Evolutionary conservation across 176 grass and related monocot genomes (phyloP).

Genomic region (Oryza longistaminata): DNA sequence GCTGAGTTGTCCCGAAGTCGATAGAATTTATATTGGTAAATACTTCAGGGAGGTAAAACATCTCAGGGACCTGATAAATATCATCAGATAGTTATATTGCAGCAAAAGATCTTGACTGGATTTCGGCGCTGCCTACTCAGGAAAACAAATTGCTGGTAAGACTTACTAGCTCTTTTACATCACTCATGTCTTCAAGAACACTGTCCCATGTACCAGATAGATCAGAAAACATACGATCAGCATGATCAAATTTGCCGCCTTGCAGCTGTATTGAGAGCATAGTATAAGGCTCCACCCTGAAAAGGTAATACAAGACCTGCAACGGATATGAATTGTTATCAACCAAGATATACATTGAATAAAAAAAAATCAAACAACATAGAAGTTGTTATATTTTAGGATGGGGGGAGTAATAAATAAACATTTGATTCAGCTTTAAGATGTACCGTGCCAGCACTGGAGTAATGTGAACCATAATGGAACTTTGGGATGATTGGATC

Average conservation of each 20-base stretch:
- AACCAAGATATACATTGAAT: slow-evolving; percentile 5
- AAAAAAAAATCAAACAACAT: slow-evolving; percentile 28
- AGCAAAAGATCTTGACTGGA: slow-evolving; percentile 17
- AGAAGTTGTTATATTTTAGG: background rate
- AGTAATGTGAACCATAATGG: slow-evolving; percentile 98
- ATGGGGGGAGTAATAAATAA: background rate
- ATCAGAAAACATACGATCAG: slow-evolving; percentile 97
- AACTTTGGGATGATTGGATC: slow-evolving; percentile 99
- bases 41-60: slow-evolving; percentile 97
- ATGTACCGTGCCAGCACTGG: slow-evolving; percentile 95
- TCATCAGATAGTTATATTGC: slow-evolving; percentile 39
- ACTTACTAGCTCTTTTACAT: slow-evolving; percentile 98
- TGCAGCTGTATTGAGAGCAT: slow-evolving; percentile 95
- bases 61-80: slow-evolving; percentile 84
- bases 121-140: slow-evolving; percentile 15
- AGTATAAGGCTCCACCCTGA: slow-evolving; percentile 97
- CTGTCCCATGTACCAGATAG: slow-evolving; percentile 92
- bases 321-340: slow-evolving; percentile 40
- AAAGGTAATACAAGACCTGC: slow-evolving; percentile 98
- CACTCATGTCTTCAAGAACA: slow-evolving; percentile 98
- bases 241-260: slow-evolving; percentile 99
- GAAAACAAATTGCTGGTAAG: slow-evolving; percentile 21
- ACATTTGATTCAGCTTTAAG: slow-evolving; percentile 28
- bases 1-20: slow-evolving; percentile 94
- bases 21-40: slow-evolving; percentile 89